Evolutionary conservation across 2,329 filamentous ascomycete genomes (phyloP).

Genomic region (Diaporthe citri): DNA sequence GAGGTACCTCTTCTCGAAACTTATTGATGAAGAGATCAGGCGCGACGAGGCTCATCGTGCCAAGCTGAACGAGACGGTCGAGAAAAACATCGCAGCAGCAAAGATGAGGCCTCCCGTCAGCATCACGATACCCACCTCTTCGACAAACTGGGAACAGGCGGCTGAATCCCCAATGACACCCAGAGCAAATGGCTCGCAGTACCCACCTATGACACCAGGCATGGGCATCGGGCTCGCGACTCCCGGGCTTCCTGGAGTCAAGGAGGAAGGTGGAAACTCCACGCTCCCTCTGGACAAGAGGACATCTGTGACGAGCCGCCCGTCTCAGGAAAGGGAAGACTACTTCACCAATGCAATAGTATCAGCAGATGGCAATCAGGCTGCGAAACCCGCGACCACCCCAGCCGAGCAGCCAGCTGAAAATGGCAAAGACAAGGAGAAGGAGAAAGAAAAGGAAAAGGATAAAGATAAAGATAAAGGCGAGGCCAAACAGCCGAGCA

Average conservation of each 20-base stretch:
- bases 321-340: slow-evolving; percentile 76
- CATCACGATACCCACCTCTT: slow-evolving; percentile 59
- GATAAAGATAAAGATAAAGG: slow-evolving; percentile 59
- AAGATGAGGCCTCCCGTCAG: slow-evolving; percentile 71
- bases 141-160: slow-evolving; percentile 53
- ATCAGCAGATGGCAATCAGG: slow-evolving; percentile 61
- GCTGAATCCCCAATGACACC: slow-evolving; percentile 65
- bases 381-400: slow-evolving; percentile 61
- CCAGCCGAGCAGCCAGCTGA: slow-evolving; percentile 61
- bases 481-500: slow-evolving; percentile 69
- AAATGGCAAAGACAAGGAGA: slow-evolving; percentile 66
- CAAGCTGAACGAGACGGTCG: slow-evolving; percentile 72
- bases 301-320: slow-evolving; percentile 67
- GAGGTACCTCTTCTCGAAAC: slow-evolving; percentile 87
- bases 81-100: slow-evolving; percentile 68
- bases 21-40: slow-evolving; percentile 91
- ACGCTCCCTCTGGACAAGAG: slow-evolving; percentile 66
- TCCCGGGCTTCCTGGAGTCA: slow-evolving; percentile 67
- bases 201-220: slow-evolving; percentile 78
- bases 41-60: slow-evolving; percentile 82
- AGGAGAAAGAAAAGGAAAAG: slow-evolving; percentile 62
- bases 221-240: slow-evolving; percentile 84
- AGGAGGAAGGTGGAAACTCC: slow-evolving; percentile 55
- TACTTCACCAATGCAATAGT: slow-evolving; percentile 79
- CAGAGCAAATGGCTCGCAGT: slow-evolving; percentile 73